Base-by-base conservation (phyloP, 2,329 filamentous ascomycete species). In the Fusarium sp. region DNA sequence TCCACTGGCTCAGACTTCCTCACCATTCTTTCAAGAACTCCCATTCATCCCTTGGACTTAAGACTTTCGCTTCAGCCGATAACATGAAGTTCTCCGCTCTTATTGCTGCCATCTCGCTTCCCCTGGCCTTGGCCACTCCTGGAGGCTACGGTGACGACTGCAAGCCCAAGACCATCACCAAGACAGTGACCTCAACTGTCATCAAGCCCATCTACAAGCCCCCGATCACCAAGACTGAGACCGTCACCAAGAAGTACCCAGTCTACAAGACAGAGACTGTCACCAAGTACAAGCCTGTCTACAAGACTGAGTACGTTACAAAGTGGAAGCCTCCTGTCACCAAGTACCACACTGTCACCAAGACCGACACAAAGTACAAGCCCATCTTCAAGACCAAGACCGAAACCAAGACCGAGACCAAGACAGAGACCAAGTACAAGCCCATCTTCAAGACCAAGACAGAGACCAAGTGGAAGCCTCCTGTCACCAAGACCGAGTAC, bases 41-140 rank as follows among this genome's bases (percentile, higher is more conserved):
- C 31, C 4, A 26, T 7, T 19, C 26, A 7, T 25, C 26, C 23
- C 30, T 30, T 23, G 13, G 7, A 46, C n/a, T 6, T 7, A 42
- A 60, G 0, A 50, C 51, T 13, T 42, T 64, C 45, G 51, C 61
- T 69, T 16, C 65, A 69, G 23, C 43, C 42, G 19, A 26, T 37
- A 69, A 43, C 31, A 69, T 69, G 66, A 69, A 69, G 61, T 65
- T 69, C 14, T 62, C 58, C 25, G 26, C 61, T 45, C 13, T 69
- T 12, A 43, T 69, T 23, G 46, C 65, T 6, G 51, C 65, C 10
- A 16, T 69, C 19, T 44, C 65, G 16, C 21, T 57, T 14, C 48
- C 66, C 25, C 41, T 69, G 43, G 66, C 42, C 34, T 31, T 69
- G 6, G 66, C 65, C 37, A 62, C 30, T 7, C 66, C 65, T 2